A percentile compares a stretch with the other conserved stretches of the same genome.
phyloP scores from a whole-genome alignment of 1,139 yeast genomes.

The Blastobotrys petasosporus region DNA sequence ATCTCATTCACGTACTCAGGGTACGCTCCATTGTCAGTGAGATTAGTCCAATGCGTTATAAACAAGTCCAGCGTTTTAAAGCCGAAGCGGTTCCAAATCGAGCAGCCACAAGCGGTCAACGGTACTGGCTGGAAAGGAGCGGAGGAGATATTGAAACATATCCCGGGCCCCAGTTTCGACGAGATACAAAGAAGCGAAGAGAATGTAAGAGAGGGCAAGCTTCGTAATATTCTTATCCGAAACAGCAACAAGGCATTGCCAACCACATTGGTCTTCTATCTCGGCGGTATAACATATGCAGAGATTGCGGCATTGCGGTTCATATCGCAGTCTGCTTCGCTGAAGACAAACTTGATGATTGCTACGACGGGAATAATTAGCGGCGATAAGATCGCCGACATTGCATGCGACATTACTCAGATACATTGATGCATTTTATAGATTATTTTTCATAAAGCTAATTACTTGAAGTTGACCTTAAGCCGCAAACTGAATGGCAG shows the following conservation, averaged over 20 bases:
- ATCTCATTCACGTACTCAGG: constrained; percentile 41
- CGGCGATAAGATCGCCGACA: constrained; percentile 38
- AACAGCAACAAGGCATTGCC: constrained; percentile 28
- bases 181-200: constrained; percentile 30
- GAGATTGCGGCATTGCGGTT: constrained; percentile 64
- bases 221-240: constrained; percentile 31
- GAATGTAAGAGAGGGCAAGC: constrained; percentile 31
- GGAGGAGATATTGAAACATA: constrained; percentile 30
- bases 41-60: constrained; percentile 38
- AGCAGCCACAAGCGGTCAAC: neutral
- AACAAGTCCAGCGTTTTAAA: constrained; percentile 29
- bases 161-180: constrained; percentile 36
- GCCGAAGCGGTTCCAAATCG: constrained; percentile 18
- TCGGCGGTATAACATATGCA: constrained; percentile 79
- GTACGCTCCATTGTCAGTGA: constrained; percentile 41
- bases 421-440: neutral
- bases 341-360: constrained; percentile 39
- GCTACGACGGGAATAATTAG: constrained; percentile 55
- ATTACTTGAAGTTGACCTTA: constrained; percentile 19
- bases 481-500: constrained; percentile 43
- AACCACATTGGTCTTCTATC: constrained; percentile 44
- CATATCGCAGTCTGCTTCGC: constrained; percentile 39
- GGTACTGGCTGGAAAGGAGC: constrained; percentile 33
- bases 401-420: constrained; percentile 15
- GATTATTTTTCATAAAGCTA: neutral